phyloP scores from a whole-genome alignment of 202 grass and related monocot genomes.

The Carex arenaria region DNA sequence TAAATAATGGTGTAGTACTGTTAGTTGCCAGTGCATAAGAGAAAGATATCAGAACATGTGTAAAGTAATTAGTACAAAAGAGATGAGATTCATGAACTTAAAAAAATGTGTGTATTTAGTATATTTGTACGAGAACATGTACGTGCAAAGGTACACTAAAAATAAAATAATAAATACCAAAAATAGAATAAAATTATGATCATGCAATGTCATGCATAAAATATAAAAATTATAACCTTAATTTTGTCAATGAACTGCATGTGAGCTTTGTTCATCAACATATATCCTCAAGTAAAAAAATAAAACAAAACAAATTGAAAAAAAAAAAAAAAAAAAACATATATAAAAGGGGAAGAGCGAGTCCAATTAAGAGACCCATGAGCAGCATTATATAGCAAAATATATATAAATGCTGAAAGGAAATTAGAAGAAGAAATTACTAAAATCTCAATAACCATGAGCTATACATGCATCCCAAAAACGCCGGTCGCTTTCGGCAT shows the following conservation, averaged over 20 bases:
- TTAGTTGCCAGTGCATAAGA: not conserved
- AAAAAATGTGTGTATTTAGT: not conserved
- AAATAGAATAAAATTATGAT: not conserved
- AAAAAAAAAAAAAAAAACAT: not conserved
- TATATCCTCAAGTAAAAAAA: not conserved
- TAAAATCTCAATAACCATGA: slow-evolving; percentile 34
- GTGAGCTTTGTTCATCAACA: not conserved
- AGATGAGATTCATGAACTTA: not conserved
- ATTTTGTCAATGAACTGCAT: not conserved
- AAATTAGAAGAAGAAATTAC: not conserved
- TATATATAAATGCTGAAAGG: not conserved
- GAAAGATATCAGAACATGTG: not conserved
- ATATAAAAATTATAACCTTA: not conserved
- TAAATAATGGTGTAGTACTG: not conserved
- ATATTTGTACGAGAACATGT: not conserved
- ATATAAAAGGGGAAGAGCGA: not conserved
- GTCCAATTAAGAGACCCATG: not conserved
- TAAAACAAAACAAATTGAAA: no score
- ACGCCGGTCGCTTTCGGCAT: slow-evolving; percentile 30
- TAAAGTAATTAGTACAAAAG: not conserved
- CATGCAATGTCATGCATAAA: not conserved
- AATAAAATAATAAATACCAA: not conserved
- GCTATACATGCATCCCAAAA: slow-evolving; percentile 58
- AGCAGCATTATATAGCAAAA: not conserved
- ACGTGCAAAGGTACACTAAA: not conserved